These are phyloP conservation scores for Alectoria sarmentosa DNA, from an alignment of 495 filamentous ascomycete species.

Conservation along the genomic window DNA sequence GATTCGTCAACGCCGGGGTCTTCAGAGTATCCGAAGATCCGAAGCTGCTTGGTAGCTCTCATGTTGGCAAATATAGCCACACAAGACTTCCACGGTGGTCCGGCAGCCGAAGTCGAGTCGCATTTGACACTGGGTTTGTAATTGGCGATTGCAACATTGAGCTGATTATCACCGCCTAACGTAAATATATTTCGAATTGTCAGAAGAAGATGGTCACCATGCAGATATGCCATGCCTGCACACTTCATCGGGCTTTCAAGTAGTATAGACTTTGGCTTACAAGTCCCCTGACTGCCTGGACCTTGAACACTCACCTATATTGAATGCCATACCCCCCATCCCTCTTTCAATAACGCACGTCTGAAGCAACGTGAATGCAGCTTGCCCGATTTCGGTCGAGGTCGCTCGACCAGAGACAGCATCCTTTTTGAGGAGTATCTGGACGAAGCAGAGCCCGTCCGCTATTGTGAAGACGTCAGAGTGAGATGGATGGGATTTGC, in stretches of 20 bases:
- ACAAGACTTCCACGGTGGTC: not conserved
- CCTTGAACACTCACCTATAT: slow-evolving; percentile 1
- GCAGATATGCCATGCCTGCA: not conserved
- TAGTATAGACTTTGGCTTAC: not conserved
- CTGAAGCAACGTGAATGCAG: not conserved
- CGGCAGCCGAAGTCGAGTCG: not conserved
- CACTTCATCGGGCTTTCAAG: not conserved
- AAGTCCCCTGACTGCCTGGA: not conserved
- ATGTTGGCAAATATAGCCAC: not conserved
- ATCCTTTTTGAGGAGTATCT: not conserved
- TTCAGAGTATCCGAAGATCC: not conserved
- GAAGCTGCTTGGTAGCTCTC: not conserved
- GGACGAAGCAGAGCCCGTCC: slow-evolving; percentile 6
- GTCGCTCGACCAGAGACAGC: not conserved
- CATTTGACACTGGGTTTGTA: not conserved
- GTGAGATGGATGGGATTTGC: not conserved
- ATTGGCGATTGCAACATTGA: not conserved
- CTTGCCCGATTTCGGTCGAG: not conserved
- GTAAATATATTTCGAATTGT: not conserved
- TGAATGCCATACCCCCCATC: not conserved
- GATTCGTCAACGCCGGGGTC: not conserved
- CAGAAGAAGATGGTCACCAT: not conserved
- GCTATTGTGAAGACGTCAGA: not conserved
- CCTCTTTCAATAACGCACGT: slow-evolving; percentile 1
- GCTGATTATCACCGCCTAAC: not conserved